A percentile compares a stretch with the other conserved stretches of the same genome.
Evolutionary conservation across 495 filamentous ascomycete genomes (phyloP).

Genomic region (Pseudomonodictys pantanalensis): DNA sequence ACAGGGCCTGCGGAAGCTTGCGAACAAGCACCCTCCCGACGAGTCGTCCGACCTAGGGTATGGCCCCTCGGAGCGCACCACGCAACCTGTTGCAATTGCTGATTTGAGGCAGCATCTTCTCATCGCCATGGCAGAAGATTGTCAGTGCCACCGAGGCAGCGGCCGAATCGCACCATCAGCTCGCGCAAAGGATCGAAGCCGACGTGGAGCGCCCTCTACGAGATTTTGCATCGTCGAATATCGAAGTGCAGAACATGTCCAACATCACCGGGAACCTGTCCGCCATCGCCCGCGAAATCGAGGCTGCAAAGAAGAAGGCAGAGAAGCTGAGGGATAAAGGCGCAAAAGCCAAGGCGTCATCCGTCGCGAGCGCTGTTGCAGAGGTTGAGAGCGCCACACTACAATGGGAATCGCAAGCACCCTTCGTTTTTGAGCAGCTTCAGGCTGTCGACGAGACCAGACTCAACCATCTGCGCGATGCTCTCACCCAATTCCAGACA

Average conservation of each 20-base stretch:
- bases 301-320: constrained; percentile 77
- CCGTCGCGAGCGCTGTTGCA: constrained; percentile 70
- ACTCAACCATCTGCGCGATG: constrained; percentile 87
- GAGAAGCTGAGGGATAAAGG: constrained; percentile 83
- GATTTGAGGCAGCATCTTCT: constrained; percentile 68
- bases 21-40: constrained; percentile 64
- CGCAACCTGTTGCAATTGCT: neutral
- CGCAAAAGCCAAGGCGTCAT: constrained; percentile 72
- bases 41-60: constrained; percentile 82
- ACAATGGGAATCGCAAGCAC: constrained; percentile 94
- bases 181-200: constrained; percentile 80
- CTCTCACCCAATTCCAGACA: constrained; percentile 87
- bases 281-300: constrained; percentile 78
- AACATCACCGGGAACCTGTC: constrained; percentile 78
- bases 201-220: constrained; percentile 87
- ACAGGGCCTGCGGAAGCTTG: constrained; percentile 76
- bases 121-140: constrained; percentile 89
- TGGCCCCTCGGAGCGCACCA: constrained; percentile 30
- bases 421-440: constrained; percentile 91
- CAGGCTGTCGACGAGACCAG: constrained; percentile 88
- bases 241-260: constrained; percentile 80
- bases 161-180: constrained; percentile 77
- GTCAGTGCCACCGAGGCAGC: constrained; percentile 73
- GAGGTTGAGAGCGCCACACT: constrained; percentile 72
- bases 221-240: constrained; percentile 65